Base-by-base conservation (phyloP, 345 rosid genomes). In the Murraya paniculata region DNA sequence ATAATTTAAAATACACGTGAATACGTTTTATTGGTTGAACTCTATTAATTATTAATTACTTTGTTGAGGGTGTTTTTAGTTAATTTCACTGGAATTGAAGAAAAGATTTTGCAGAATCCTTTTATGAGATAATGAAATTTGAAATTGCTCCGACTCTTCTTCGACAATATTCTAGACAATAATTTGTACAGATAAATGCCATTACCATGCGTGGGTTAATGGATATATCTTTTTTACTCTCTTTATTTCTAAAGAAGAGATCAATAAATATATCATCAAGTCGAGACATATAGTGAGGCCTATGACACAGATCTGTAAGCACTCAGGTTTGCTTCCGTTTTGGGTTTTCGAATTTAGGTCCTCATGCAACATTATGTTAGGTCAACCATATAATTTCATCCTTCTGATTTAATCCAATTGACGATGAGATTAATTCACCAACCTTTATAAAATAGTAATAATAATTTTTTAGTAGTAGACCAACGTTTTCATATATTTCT, bases 401-500 rank as follows among this genome's bases (percentile, higher is more conserved):
- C 30, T 59, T 74, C 28, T 1, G 4, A 41, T 28, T 24, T 45
- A 14, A 72, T 55, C 33, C 57, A 18, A 53, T 65, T 10, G 19
- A 6, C 24, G 16, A 31, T 58, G 21, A 58, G 4, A 16, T 18
- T 28, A 25, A 16, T 27, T 4, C 57, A 74, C 69, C 69, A 5
- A 74, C 56, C 39, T 39, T 28, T 19, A 55, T 16, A 33, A 19
- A 31, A 30, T 16, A 53, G 1, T 45, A 13, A 13, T 45, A 53
- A 7, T 60, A 2, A 28, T 67, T 64, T 75, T 80, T 82, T 72
- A 80, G 68, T 30, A 69, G 82, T 72, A 68, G 35, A 71, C 71
- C 74, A 41, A 28, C 84, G 48, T 62, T 78, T 65, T 84, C 85
- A 78, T 50, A 53, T 21, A 55, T 66, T 62, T 60, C 21, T 30